Conservation (phyloP, 768 basidiomycete species). For the Rubroboletus pulcherrimus region DNA sequence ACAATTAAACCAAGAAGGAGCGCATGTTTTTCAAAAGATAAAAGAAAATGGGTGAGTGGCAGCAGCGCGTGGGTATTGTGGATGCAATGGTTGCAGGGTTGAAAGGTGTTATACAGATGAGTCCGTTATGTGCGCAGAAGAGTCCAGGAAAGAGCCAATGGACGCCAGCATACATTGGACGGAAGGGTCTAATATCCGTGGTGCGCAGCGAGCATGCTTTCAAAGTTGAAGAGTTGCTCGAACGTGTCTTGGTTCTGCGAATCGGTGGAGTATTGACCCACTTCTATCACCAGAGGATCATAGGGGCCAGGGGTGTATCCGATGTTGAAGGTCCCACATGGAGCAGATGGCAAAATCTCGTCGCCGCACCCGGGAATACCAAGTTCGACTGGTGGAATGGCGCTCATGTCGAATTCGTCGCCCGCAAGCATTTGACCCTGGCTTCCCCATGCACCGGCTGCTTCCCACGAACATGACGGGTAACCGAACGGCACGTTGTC, state of each 20-base stretch:
- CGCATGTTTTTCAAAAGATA: slow-evolving; percentile 15
- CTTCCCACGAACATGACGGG: slow-evolving; percentile 31
- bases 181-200: slow-evolving; percentile 30
- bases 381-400: slow-evolving; percentile 64
- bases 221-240: slow-evolving; percentile 36
- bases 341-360: slow-evolving; percentile 12
- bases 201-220: slow-evolving; percentile 31
- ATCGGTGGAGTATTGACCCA: slow-evolving; percentile 29
- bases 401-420: slow-evolving; percentile 64
- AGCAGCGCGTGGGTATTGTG: slow-evolving; percentile 31
- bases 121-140: slow-evolving; percentile 24
- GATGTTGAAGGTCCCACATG: slow-evolving; percentile 15
- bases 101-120: slow-evolving; percentile 30
- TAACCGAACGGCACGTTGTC: slow-evolving; percentile 30
- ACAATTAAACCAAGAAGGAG: slow-evolving; percentile 31
- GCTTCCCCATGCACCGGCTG: slow-evolving; percentile 32
- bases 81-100: slow-evolving; percentile 21
- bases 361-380: slow-evolving; percentile 47
- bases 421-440: slow-evolving; percentile 40
- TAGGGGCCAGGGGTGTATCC: slow-evolving; percentile 23
- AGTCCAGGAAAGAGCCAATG: slow-evolving; percentile 31
- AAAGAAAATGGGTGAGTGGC: slow-evolving; percentile 18
- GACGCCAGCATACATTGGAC: slow-evolving; percentile 36
- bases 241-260: slow-evolving; percentile 34
- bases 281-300: slow-evolving; percentile 28